Conservation (phyloP, 129 eudicot genomes). For the Solidago caesia region DNA sequence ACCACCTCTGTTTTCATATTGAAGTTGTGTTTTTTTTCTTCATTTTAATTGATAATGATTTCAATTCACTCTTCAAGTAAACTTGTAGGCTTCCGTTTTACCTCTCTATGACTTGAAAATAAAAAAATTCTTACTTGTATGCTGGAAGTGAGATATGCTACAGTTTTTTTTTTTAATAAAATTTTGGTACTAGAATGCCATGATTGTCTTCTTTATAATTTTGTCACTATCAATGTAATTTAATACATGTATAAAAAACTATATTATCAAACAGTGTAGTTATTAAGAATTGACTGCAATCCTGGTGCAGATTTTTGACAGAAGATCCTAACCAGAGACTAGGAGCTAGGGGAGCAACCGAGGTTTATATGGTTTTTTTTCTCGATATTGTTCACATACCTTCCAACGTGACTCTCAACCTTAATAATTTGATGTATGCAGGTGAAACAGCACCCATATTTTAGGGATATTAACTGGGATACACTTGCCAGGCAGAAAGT, state of each 20-base stretch:
- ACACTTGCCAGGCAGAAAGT: conserved; percentile 99
- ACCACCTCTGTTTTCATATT: too few relatives aligned
- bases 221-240: not conserved
- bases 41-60: not conserved
- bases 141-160: too few relatives aligned
- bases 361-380: conserved; percentile 47
- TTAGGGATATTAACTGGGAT: conserved; percentile 96
- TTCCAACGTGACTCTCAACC: not conserved
- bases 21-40: not conserved
- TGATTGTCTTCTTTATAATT: not conserved
- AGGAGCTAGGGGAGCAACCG: conserved; percentile 93
- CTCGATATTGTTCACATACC: not conserved
- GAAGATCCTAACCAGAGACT: conserved; percentile 98
- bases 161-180: too few relatives aligned
- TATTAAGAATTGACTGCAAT: conserved; percentile 1
- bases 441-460: conserved; percentile 94
- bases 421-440: conserved; percentile 28
- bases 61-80: too few relatives aligned
- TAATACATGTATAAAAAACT: not conserved
- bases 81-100: too few relatives aligned
- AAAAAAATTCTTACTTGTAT: too few relatives aligned
- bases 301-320: conserved; percentile 60
- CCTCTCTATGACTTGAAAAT: too few relatives aligned
- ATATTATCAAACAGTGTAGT: not conserved
- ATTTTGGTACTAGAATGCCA: too few relatives aligned